phyloP scores from a whole-genome alignment of 495 filamentous ascomycete genomes.

The Tuber umbilicatum region DNA sequence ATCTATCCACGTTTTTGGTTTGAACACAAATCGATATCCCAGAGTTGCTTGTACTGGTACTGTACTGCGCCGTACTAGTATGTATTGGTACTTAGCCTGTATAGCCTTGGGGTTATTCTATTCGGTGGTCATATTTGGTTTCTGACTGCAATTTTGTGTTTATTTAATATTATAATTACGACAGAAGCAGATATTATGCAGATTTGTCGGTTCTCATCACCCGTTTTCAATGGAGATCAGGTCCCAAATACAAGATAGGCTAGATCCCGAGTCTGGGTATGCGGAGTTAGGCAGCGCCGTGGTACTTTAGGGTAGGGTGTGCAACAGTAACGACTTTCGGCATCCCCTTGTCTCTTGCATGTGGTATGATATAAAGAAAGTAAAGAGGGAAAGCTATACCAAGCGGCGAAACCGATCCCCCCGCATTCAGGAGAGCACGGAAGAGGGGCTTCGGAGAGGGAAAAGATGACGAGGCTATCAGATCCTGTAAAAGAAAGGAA shows the following conservation, averaged over 20 bases:
- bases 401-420: not conserved
- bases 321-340: not conserved
- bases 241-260: not conserved
- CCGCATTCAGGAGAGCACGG: not conserved
- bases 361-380: not conserved
- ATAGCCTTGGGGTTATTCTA: not conserved
- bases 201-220: not conserved
- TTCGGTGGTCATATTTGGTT: not conserved
- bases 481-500: not conserved
- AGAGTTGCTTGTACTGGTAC: not conserved
- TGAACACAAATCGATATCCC: not conserved
- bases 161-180: not conserved
- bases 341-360: not conserved
- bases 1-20: not conserved
- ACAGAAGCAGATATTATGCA: not conserved
- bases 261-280: not conserved
- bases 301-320: not conserved
- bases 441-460: not conserved
- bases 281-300: not conserved
- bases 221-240: not conserved
- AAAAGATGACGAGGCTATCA: not conserved
- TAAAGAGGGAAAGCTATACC: not conserved
- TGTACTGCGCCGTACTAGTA: not conserved
- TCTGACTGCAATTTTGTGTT: slow-evolving; percentile 6
- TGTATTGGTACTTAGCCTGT: not conserved